Evolutionary conservation across 805 yeast genomes (phyloP).

Genomic region (Myxozyma lipomycoides): DNA sequence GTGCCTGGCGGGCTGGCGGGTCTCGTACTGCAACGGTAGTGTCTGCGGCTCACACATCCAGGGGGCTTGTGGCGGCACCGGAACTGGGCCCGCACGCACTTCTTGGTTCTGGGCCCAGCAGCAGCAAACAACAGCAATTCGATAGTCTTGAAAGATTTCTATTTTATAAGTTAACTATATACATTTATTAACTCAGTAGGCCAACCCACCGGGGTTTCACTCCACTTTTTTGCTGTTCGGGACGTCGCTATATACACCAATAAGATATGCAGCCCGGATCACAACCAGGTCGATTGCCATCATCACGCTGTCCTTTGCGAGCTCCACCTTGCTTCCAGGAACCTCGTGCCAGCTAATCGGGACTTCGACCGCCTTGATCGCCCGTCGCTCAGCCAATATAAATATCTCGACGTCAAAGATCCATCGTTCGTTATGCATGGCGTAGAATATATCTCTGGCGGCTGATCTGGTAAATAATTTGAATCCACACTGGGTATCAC

Average conservation of each 20-base stretch:
- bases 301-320: conserved; percentile 81
- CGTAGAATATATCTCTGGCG: conserved; percentile 66
- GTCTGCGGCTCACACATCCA: no score
- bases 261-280: conserved; percentile 78
- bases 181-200: no score
- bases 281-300: conserved; percentile 95
- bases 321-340: conserved; percentile 87
- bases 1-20: no score
- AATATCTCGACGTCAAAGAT: conserved; percentile 93
- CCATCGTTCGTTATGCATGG: conserved; percentile 96
- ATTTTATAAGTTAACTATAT: no score
- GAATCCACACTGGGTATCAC: conserved; percentile 97
- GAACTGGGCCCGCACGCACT: no score
- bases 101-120: no score
- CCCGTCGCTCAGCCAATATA: conserved; percentile 69
- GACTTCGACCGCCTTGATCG: conserved; percentile 65
- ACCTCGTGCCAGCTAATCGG: conserved; percentile 97
- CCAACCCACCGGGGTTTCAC: no score
- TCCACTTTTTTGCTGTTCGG: no score
- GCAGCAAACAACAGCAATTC: no score
- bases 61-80: no score
- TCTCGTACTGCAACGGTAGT: no score
- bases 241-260: conserved; percentile 67
- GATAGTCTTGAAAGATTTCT: no score
- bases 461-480: conserved; percentile 79